Base-by-base conservation (phyloP, 352 stramenopile species). In the Phytophthora meadii region DNA sequence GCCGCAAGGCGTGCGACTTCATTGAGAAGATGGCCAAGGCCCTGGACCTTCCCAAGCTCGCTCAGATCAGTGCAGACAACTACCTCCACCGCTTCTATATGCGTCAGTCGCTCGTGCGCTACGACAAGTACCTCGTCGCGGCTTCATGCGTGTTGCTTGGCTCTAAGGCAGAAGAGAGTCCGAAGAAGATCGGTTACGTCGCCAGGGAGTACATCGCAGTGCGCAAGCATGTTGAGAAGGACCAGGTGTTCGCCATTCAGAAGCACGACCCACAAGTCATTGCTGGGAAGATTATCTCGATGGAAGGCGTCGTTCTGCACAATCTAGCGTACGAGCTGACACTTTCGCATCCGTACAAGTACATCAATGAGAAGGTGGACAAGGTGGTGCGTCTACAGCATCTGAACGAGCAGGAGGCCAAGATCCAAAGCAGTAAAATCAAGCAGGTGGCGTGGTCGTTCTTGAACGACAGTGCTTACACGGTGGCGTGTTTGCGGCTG, bases 21-120 rank as follows among this genome's bases (percentile, higher is more conserved):
- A 91, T 96, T 25, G 89, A 96, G 71, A 92, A 92, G 72, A 87
- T 97, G 65, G 78, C 81, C 22, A 92, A 93, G 45, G 62, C 76
- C 3, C 54, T 97, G 32, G 79, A 94, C 53, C 57, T 97, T 39
- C 84, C 88, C 15, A 94, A 93, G 61, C 77, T 96, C 7, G 84
- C 84, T 47, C 83, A 93, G 53, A 90, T 91, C 61, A 95, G 82
- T 42, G 89, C 87, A 19, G 79, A 89, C 71, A 91, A 92, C 45
- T 97, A 87, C 48, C 83, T 97, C n/a, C 89, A 97, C 57, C 81
- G 88, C 27, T 97, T 97, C 65, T 95, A 82, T 70, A 92, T 90
- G 76, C 80, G 84, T 3, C 87, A 95, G 70, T 93, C 87, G 19
- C 74, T 96, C 37, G 82, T 93, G 34, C 80, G 83, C 17, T 92